Conservation (phyloP, 2,329 filamentous ascomycete species). For the Diaporthe longicolla region DNA sequence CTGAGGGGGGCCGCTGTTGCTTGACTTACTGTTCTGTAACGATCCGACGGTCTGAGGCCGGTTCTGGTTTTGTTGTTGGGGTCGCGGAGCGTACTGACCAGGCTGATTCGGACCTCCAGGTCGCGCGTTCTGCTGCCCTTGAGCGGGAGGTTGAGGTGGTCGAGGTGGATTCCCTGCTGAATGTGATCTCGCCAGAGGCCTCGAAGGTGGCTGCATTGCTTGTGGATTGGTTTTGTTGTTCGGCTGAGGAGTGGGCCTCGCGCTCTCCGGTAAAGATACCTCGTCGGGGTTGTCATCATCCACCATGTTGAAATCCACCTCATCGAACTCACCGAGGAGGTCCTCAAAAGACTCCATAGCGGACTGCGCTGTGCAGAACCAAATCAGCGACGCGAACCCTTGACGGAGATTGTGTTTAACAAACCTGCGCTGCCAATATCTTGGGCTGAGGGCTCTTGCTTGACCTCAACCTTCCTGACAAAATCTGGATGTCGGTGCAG, state of each 20-base stretch:
- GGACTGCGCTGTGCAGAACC: slow-evolving; percentile 44
- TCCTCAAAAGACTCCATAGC: slow-evolving; percentile 65
- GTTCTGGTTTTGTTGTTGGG: slow-evolving; percentile 45
- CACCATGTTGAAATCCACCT: slow-evolving; percentile 80
- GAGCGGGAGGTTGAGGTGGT: slow-evolving; percentile 53
- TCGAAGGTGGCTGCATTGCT: slow-evolving; percentile 57
- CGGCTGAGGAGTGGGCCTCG: slow-evolving; percentile 49
- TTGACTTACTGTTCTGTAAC: slow-evolving; percentile 37
- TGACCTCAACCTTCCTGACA: slow-evolving; percentile 69
- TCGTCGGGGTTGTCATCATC: slow-evolving; percentile 83
- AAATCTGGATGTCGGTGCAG: slow-evolving; percentile 87
- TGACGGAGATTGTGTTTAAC: not conserved
- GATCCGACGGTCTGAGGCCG: slow-evolving; percentile 41
- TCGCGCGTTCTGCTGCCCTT: slow-evolving; percentile 27
- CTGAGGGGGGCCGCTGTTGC: slow-evolving; percentile 47
- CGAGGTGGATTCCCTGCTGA: slow-evolving; percentile 51
- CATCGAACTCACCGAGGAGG: slow-evolving; percentile 76
- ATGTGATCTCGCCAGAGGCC: slow-evolving; percentile 50
- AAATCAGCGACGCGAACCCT: slow-evolving; percentile 28
- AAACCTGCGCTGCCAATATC: slow-evolving; percentile 32
- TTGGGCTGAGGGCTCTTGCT: slow-evolving; percentile 43
- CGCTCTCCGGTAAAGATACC: slow-evolving; percentile 68
- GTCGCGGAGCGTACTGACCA: slow-evolving; percentile 42
- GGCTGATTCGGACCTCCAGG: slow-evolving; percentile 42
- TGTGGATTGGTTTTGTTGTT: slow-evolving; percentile 47